These are phyloP conservation scores for Gastrolobium villosum DNA, from an alignment of 306 rosid species.

Conservation along the genomic window DNA sequence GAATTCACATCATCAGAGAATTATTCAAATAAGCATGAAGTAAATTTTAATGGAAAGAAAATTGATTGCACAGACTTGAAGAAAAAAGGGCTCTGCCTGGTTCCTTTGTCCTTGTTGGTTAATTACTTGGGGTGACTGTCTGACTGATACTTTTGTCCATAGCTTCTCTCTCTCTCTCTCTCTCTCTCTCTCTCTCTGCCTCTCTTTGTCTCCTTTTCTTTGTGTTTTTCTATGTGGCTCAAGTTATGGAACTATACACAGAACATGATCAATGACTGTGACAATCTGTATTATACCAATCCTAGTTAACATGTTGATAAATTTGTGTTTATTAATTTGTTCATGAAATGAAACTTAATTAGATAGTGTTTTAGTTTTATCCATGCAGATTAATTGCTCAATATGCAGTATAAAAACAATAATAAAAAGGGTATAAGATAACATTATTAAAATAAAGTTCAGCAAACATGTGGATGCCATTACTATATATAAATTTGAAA, in stretches of 20 bases:
- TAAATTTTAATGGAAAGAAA: constrained; percentile 47
- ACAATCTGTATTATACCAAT: constrained; percentile 37
- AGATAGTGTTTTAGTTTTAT: not conserved
- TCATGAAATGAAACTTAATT: not conserved
- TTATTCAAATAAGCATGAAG: constrained; percentile 55
- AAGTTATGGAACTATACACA: constrained; percentile 42
- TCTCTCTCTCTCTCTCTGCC: constrained; percentile 8
- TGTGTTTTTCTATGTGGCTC: constrained; percentile 39
- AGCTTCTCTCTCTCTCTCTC: constrained; percentile 33
- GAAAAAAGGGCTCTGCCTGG: constrained; percentile 81
- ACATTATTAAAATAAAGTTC: not conserved
- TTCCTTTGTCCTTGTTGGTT: constrained; percentile 79
- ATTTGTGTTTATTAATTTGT: constrained; percentile 24
- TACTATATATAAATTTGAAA: constrained; percentile 3
- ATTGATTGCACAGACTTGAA: constrained; percentile 65
- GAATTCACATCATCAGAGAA: constrained; percentile 54
- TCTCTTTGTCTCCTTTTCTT: constrained; percentile 33
- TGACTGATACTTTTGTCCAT: constrained; percentile 23
- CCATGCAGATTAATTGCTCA: not conserved
- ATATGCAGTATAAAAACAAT: not conserved
- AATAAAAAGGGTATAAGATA: not conserved
- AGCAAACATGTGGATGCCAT: constrained; percentile 25
- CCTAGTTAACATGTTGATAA: constrained; percentile 25
- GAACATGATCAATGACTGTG: constrained; percentile 27
- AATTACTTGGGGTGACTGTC: constrained; percentile 67